Base-by-base conservation (phyloP, 2,329 filamentous ascomycete genomes). In the Fusarium duplospermum region DNA sequence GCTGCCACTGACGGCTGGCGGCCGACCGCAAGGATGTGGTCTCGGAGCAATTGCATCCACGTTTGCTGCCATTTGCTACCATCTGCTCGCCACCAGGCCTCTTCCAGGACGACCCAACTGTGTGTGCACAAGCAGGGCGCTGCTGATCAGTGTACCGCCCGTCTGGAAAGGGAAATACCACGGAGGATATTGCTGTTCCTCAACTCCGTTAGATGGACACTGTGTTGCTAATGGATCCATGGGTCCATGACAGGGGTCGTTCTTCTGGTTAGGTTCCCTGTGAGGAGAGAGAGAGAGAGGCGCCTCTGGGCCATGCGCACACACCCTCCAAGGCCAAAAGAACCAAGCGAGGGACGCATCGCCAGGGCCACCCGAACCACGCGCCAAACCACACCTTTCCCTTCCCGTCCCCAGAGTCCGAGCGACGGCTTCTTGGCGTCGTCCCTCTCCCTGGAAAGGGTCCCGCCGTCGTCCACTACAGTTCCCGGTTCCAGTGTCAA, bases 391-490 rank as follows among this genome's bases (percentile, higher is more conserved):
- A 69, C 72, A 40, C 76, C 70, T 74, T 77, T 66, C 76, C 76
- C 66, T 71, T 77, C 76, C 72, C 64, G 70, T 78, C 64, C 57
- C 73, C 69, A 73, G 71, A 63, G 68, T 61, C 70, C 71, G 71
- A 67, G 62, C 71, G 69, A 74, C 68, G 67, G 65, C 52, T 73
- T 47, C 65, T 68, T 66, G 66, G 73, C 66, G 63, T 67, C 70
- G 76, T 58, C 57, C 60, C 27, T 47, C 72, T 75, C 71, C 71
- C 65, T 58, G 71, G 29, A 50, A 50, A 33, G 31, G 59, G 42
- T 62, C 59, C 59, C 42, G 42, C 61, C 50, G 58, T 67, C 54
- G 45, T 61, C 62, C 40, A 60, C 54, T 42, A 52, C 66, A 60
- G 54, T 42, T 73, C 67, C 70, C 60, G 42, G 71, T 65, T 36